Conservation (phyloP, 1,284 basidiomycete genomes). For the Phylloboletellus chloephorus region DNA sequence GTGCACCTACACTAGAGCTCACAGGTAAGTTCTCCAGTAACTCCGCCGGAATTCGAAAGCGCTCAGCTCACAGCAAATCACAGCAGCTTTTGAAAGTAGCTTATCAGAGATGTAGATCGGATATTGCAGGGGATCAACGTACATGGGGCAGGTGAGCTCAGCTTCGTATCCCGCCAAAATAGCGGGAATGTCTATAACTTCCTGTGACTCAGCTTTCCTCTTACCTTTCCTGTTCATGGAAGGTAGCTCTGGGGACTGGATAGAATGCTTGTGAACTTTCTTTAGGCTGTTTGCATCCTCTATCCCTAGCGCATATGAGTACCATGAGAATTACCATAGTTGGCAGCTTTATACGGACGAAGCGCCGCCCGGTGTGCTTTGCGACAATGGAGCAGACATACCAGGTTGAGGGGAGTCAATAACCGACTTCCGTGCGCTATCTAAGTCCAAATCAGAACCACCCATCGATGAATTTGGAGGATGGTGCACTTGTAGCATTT, state of each 20-base stretch:
- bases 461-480: not conserved
- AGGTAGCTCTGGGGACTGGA: not conserved
- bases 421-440: not conserved
- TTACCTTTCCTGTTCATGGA: constrained; percentile 24
- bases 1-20: constrained; percentile 42
- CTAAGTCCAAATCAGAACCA: not conserved
- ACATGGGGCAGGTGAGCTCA: constrained; percentile 56
- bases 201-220: constrained; percentile 15
- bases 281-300: not conserved
- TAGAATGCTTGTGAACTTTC: constrained; percentile 3
- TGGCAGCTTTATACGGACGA: not conserved
- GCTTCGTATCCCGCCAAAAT: constrained; percentile 41
- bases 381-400: constrained; percentile 12
- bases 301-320: constrained; percentile 10
- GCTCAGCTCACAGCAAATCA: constrained; percentile 45
- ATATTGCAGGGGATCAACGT: constrained; percentile 20
- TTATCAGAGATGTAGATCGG: constrained; percentile 3
- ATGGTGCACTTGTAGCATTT: constrained; percentile 7
- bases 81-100: constrained; percentile 39
- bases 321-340: not conserved
- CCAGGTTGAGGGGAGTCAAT: constrained; percentile 6
- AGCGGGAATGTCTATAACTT: constrained; percentile 10
- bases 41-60: not conserved
- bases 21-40: constrained; percentile 4
- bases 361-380: not conserved